phyloP scores from a whole-genome alignment of 2,329 filamentous ascomycete genomes.

The Botrytis medusae region DNA sequence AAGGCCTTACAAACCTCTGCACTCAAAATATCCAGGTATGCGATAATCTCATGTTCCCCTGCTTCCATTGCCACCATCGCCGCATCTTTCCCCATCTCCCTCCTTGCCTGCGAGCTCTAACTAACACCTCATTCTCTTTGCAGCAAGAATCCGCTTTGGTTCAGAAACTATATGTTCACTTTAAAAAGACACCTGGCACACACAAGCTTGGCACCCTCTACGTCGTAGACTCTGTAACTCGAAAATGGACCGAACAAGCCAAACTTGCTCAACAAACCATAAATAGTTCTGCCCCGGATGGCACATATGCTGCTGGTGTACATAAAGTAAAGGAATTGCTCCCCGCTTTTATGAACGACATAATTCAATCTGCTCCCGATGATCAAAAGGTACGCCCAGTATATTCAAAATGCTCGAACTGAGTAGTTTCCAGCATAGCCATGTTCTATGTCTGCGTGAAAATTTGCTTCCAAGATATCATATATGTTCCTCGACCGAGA shows the following conservation, averaged over 20 bases:
- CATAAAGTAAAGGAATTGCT: conserved; percentile 95
- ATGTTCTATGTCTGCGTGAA: conserved; percentile 27
- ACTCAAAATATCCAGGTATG: conserved; percentile 88
- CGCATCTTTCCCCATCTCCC: neutral
- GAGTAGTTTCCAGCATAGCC: conserved; percentile 26
- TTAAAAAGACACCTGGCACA: conserved; percentile 90
- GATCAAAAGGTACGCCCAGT: conserved; percentile 90
- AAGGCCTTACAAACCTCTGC: conserved; percentile 81
- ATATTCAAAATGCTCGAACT: conserved; percentile 31
- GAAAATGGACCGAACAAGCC: conserved; percentile 97
- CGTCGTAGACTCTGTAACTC: conserved; percentile 99
- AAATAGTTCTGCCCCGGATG: conserved; percentile 78
- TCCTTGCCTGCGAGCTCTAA: neutral
- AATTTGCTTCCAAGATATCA: conserved; percentile 29
- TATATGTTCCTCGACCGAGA: conserved; percentile 24
- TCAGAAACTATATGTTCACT: conserved; percentile 94
- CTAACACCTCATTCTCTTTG: conserved; percentile 27
- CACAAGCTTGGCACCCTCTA: conserved; percentile 99
- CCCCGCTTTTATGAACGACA: conserved; percentile 92
- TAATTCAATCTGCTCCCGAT: conserved; percentile 80
- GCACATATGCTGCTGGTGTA: conserved; percentile 91
- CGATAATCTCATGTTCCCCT: neutral
- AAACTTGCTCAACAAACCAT: conserved; percentile 80
- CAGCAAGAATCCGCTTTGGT: conserved; percentile 89
- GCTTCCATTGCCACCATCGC: neutral